Base-by-base conservation (phyloP, 805 yeast genomes). In the Starmerella ratchasimensis region DNA sequence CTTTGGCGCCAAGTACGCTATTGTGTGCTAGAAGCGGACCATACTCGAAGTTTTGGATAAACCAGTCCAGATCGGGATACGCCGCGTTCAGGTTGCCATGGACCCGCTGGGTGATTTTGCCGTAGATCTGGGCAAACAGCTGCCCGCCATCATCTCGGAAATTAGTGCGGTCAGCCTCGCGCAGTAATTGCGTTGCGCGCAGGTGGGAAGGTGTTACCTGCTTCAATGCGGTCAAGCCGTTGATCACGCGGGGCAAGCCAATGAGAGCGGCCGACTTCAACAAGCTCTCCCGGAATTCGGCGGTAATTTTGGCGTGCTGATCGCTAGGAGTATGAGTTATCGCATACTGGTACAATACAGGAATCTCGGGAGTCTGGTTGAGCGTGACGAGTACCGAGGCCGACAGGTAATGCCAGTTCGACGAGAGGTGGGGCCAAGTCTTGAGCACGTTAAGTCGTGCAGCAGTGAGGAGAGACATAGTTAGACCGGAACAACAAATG, bases 171-270 rank as follows among this genome's bases (percentile, higher is more conserved):
- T 45, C 45, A 14, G 35, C 28, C 16, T 41, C 39, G 50, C 52
- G 55, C 55, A 44, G 37, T 14, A 53, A 37, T 11, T 33, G 31
- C 2, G 53, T 47, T 5, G 63, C 63, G 9, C 70, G 53, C 21
- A 74, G 52, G 10, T 57, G 53, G 1, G 43, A 33, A 4, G 94
- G 94, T 0, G 94, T 80, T 1, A 65, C 73, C 20, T 68, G 68
- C 42, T 71, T 72, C 39, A 84, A 61, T 14, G 66, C 63, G 49
- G 71, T 76, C 50, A 86, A 59, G 1, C 93, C 69, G 55, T 84
- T 86, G 55, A 86, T 86, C 1, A 84, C 71, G 48, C 76, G 76
- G 1, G 96, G 96, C 11, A 84, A 63, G 0, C 96, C 96, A 13
- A 75, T 72, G 32, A 86, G 60, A 0, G 94, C 93, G 0, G 79